These are phyloP conservation scores for Candida broadrunensis DNA, from an alignment of 805 yeast species.

Conservation along the genomic window DNA sequence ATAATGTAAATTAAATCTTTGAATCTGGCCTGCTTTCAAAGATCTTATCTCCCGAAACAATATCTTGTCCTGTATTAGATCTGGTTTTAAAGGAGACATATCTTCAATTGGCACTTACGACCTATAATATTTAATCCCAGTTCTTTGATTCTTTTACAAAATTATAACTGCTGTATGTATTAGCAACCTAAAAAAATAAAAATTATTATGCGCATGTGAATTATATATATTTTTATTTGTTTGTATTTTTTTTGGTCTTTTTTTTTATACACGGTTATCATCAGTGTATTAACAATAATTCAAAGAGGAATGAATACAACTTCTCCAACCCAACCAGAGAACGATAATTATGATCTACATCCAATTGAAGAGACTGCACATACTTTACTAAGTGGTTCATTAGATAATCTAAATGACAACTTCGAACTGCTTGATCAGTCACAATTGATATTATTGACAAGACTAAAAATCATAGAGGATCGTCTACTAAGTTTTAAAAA, in stretches of 20 bases:
- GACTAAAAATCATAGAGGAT: constrained; percentile 42
- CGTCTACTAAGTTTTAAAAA: constrained; percentile 24
- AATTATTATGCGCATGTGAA: too few relatives aligned
- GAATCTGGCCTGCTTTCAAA: constrained; percentile 58
- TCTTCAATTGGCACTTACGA: too few relatives aligned
- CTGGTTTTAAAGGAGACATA: too few relatives aligned
- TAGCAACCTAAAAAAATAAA: too few relatives aligned
- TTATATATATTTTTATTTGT: too few relatives aligned
- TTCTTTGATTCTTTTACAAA: too few relatives aligned
- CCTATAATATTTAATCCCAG: too few relatives aligned
- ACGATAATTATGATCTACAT: constrained; percentile 36
- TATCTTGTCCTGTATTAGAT: constrained; percentile 9
- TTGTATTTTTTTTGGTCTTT: too few relatives aligned
- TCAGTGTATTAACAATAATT: too few relatives aligned
- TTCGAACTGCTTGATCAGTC: constrained; percentile 55
- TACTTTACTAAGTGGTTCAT: constrained; percentile 49
- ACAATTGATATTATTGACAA: constrained; percentile 50
- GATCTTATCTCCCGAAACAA: constrained; percentile 38
- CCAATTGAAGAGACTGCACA: constrained; percentile 62
- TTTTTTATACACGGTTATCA: too few relatives aligned
- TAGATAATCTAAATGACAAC: constrained; percentile 49
- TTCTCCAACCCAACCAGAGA: neutral
- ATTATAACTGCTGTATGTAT: too few relatives aligned
- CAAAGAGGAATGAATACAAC: neutral
- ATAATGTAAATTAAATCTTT: constrained; percentile 53